Evolutionary conservation across 805 yeast species (phyloP).

Genomic region (Lipomyces spencermartinsiae): DNA sequence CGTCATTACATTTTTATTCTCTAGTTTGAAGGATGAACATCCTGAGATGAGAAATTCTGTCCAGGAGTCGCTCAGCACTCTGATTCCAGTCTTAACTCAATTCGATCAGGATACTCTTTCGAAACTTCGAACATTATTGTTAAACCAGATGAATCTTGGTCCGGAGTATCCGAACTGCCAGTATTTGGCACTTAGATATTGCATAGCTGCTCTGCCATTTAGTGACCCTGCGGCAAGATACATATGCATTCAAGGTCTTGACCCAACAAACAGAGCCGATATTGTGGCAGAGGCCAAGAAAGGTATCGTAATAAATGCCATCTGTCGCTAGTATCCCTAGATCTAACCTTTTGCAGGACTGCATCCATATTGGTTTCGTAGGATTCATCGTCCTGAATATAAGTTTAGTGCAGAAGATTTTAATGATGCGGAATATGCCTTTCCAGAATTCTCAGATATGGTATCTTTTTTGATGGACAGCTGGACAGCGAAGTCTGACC

Average conservation of each 20-base stretch:
- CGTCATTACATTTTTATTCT: slow-evolving; percentile 69
- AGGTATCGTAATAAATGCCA: slow-evolving; percentile 46
- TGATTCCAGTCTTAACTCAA: slow-evolving; percentile 56
- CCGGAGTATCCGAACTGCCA: slow-evolving; percentile 58
- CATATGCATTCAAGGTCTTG: slow-evolving; percentile 69
- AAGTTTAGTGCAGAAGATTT: slow-evolving; percentile 46
- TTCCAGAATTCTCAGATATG: slow-evolving; percentile 62
- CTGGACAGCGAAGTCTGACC: slow-evolving; percentile 3
- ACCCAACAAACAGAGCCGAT: slow-evolving; percentile 66
- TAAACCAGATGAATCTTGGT: slow-evolving; percentile 49
- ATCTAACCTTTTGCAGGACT: slow-evolving; percentile 50
- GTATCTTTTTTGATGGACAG: slow-evolving; percentile 17
- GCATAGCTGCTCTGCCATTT: slow-evolving; percentile 70
- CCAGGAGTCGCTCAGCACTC: slow-evolving; percentile 70
- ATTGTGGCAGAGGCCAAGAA: slow-evolving; percentile 77
- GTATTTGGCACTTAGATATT: slow-evolving; percentile 67
- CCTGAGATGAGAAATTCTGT: slow-evolving; percentile 68
- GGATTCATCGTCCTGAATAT: slow-evolving; percentile 51
- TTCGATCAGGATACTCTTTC: slow-evolving; percentile 47
- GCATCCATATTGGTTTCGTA: slow-evolving; percentile 79
- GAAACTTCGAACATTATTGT: slow-evolving; percentile 52
- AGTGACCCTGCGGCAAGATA: slow-evolving; percentile 69
- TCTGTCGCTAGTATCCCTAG: neutral
- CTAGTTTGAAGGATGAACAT: slow-evolving; percentile 69
- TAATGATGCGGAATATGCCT: slow-evolving; percentile 46